phyloP scores from a whole-genome alignment of 2,329 filamentous ascomycete genomes.

The Colletotrichum ledebouriae region DNA sequence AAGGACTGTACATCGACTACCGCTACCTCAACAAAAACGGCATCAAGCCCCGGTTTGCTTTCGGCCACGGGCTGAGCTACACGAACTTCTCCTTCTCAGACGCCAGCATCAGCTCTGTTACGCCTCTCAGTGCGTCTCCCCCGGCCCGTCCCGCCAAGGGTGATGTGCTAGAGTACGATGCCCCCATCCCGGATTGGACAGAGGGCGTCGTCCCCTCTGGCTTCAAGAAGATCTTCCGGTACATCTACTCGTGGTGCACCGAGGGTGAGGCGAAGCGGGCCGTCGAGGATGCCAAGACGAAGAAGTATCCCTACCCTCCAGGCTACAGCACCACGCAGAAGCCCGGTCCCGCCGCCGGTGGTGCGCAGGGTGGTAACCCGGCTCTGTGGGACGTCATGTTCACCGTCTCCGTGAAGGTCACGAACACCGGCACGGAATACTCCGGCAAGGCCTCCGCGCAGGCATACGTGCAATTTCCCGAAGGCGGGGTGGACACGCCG shows the following conservation, averaged over 20 bases:
- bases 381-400: conserved; percentile 69
- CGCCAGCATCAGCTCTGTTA: conserved; percentile 61
- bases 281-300: conserved; percentile 50
- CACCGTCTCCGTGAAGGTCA: conserved; percentile 59
- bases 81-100: conserved; percentile 76
- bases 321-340: conserved; percentile 71
- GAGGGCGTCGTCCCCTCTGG: conserved; percentile 70
- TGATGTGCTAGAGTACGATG: conserved; percentile 62
- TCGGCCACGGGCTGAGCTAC: conserved; percentile 89
- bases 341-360: conserved; percentile 70
- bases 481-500: conserved; percentile 70
- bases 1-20: conserved; percentile 91
- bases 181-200: conserved; percentile 64
- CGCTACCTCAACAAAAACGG: conserved; percentile 85
- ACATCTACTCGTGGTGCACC: conserved; percentile 77
- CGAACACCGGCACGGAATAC: conserved; percentile 63
- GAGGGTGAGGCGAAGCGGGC: conserved; percentile 56
- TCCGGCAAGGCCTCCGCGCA: conserved; percentile 62
- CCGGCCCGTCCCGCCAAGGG: conserved; percentile 52
- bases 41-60: conserved; percentile 84
- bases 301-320: conserved; percentile 72
- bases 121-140: conserved; percentile 56
- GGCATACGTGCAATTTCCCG: conserved; percentile 61
- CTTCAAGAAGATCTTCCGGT: conserved; percentile 73
- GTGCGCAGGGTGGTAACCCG: conserved; percentile 77